A percentile compares a stretch with the other conserved stretches of the same genome.
These are phyloP conservation scores for Raddia guianensis DNA, from an alignment of 176 grass and related monocot species.

Conservation along the genomic window DNA sequence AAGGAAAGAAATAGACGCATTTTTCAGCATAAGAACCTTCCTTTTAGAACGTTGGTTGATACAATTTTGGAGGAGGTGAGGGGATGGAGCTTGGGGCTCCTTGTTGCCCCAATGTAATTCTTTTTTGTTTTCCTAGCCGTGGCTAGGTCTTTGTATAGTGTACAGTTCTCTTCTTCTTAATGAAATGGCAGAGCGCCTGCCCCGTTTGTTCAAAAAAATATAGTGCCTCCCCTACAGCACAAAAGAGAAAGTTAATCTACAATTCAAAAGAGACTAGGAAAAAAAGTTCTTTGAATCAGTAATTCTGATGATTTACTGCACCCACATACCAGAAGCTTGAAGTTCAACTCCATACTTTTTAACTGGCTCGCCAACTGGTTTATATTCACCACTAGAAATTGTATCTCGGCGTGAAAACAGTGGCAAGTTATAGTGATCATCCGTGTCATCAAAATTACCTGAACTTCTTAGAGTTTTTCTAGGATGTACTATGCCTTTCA, in stretches of 20 bases:
- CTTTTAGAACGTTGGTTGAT: too few relatives aligned
- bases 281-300: neutral
- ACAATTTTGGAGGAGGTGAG: too few relatives aligned
- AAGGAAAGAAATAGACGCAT: too few relatives aligned
- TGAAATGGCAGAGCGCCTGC: too few relatives aligned
- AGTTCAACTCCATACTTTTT: constrained; percentile 69
- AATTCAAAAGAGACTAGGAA: neutral
- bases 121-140: too few relatives aligned
- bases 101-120: too few relatives aligned
- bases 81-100: too few relatives aligned
- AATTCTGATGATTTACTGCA: neutral
- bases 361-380: constrained; percentile 69
- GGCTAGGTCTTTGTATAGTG: too few relatives aligned
- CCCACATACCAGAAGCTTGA: constrained; percentile 74
- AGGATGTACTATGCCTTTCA: constrained; percentile 43
- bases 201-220: too few relatives aligned
- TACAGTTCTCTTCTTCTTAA: too few relatives aligned
- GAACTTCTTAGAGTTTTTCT: constrained; percentile 30
- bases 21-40: too few relatives aligned
- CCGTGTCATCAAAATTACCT: constrained; percentile 18
- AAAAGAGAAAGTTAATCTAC: neutral
- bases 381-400: constrained; percentile 44
- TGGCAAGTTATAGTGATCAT: constrained; percentile 27
- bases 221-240: constrained; percentile 68
- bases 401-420: constrained; percentile 49